Conservation (phyloP, 169 alveolate genomes). For the Eimeria tenella region DNA sequence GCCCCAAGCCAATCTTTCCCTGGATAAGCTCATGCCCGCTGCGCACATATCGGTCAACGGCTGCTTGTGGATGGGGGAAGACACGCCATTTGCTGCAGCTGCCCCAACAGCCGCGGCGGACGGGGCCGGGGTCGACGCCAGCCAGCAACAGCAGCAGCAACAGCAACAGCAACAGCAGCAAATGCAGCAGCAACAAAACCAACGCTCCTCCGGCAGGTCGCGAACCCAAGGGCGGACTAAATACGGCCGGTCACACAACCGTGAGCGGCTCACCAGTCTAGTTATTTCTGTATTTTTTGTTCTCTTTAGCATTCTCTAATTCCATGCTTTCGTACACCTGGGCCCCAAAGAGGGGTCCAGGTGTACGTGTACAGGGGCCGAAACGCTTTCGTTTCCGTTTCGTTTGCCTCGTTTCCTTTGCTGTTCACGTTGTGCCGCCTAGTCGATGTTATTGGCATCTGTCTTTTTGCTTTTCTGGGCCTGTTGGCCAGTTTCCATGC, state of each 20-base stretch:
- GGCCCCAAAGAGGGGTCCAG: too few species aligned
- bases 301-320: not conserved
- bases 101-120: not conserved
- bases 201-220: conserved; percentile 40
- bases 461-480: too few species aligned
- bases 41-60: conserved; percentile 43
- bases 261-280: not conserved
- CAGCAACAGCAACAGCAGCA: not conserved
- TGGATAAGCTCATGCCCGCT: conserved; percentile 14
- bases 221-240: conserved; percentile 51
- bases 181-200: not conserved
- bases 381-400: too few species aligned
- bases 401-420: too few species aligned
- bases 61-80: conserved; percentile 30
- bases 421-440: too few species aligned
- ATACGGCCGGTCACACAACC: conserved; percentile 66
- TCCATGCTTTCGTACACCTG: too few species aligned
- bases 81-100: conserved; percentile 20
- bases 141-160: conserved; percentile 29
- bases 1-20: not conserved
- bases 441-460: too few species aligned
- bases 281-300: not conserved
- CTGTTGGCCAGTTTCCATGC: too few species aligned
- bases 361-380: too few species aligned
- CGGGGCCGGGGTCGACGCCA: not conserved